Conservation (phyloP, 768 basidiomycete genomes). For the Pilatotrama ljubarskyi region DNA sequence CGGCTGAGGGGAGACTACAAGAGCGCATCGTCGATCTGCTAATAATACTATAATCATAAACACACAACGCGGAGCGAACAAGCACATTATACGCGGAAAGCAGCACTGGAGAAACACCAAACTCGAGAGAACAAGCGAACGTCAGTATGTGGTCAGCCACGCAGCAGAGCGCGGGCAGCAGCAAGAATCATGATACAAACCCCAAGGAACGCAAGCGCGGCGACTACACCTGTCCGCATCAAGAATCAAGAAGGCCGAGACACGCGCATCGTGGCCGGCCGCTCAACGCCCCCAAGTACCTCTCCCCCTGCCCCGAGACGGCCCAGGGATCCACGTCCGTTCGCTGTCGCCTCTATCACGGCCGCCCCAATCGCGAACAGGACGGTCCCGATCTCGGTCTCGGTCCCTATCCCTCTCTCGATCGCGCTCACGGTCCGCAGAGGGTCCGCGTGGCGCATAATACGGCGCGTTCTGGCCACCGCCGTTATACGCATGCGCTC, state of each 20-base stretch:
- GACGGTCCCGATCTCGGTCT: slow-evolving; percentile 39
- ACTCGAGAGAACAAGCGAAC: not conserved
- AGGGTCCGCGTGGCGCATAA: slow-evolving; percentile 50
- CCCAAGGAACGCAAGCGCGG: not conserved
- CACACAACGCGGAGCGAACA: not conserved
- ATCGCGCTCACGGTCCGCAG: slow-evolving; percentile 49
- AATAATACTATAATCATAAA: slow-evolving; percentile 12
- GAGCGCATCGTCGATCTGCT: not conserved
- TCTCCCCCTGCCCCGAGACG: slow-evolving; percentile 15
- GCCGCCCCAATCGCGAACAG: slow-evolving; percentile 43
- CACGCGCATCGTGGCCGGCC: not conserved
- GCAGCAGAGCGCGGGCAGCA: not conserved
- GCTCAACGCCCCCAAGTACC: slow-evolving; percentile 11
- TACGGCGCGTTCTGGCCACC: slow-evolving; percentile 30
- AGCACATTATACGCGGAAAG: not conserved
- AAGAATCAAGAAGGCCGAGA: not conserved
- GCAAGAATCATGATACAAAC: not conserved
- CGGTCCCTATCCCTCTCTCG: slow-evolving; percentile 8
- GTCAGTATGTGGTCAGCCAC: not conserved
- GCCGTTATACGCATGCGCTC: slow-evolving; percentile 24
- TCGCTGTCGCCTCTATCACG: slow-evolving; percentile 35
- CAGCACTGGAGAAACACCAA: not conserved
- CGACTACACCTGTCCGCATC: not conserved
- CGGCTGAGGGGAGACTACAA: not conserved
- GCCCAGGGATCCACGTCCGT: slow-evolving; percentile 14